Conservation (phyloP, 768 basidiomycete species). For the Xerocomellus amylosporus region DNA sequence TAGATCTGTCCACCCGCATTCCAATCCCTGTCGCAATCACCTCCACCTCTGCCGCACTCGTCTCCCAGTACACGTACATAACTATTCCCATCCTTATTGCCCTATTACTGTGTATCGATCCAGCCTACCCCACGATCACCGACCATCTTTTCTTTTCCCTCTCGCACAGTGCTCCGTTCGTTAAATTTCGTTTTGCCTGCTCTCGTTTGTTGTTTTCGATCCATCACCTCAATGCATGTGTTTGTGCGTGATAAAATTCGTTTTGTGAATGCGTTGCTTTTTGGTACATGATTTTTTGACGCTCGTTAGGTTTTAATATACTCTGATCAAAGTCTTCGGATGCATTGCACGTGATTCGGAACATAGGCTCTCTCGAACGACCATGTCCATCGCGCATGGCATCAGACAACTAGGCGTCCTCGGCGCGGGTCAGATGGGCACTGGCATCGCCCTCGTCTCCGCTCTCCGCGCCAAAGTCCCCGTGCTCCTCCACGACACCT, state of each 20-base stretch:
- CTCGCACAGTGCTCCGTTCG: constrained; percentile 21
- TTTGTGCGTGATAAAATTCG: constrained; percentile 3
- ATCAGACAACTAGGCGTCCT: constrained; percentile 75
- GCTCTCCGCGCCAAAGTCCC: constrained; percentile 83
- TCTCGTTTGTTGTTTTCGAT: constrained; percentile 19
- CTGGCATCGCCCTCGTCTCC: constrained; percentile 87
- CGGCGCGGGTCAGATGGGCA: constrained; percentile 87
- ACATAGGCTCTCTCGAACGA: background rate
- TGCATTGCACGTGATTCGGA: constrained; percentile 16
- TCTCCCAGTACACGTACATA: constrained; percentile 20
- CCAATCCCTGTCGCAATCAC: constrained; percentile 14
- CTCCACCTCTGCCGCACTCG: background rate
- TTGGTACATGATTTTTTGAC: constrained; percentile 19
- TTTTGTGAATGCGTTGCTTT: constrained; percentile 20
- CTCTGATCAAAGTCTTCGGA: constrained; percentile 8
- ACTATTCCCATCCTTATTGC: constrained; percentile 28
- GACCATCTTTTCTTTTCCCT: constrained; percentile 2
- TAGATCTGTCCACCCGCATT: constrained; percentile 27
- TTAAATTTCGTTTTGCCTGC: constrained; percentile 22
- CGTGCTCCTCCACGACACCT: constrained; percentile 82
- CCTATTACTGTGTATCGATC: constrained; percentile 26
- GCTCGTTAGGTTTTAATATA: constrained; percentile 12
- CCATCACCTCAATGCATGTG: constrained; percentile 3
- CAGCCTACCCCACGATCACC: constrained; percentile 13
- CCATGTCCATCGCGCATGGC: constrained; percentile 57